These are phyloP conservation scores for Paramecium caudatum DNA, from an alignment of 73 alveolate genomes.

Conservation along the genomic window DNA sequence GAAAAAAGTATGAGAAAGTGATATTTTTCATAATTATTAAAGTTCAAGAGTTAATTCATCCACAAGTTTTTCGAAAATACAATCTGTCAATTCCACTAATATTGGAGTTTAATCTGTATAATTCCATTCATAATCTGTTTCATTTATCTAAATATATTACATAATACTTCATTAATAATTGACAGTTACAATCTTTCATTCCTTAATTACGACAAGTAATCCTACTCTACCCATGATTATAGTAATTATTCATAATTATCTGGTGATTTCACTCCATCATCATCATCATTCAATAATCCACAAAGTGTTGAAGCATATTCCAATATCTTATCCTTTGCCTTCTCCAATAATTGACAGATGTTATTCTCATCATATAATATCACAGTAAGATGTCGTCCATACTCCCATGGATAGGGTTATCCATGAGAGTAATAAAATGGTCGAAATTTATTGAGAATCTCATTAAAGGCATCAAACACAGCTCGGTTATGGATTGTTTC, in stretches of 20 bases:
- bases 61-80: conserved; percentile 61
- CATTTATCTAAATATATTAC: background rate
- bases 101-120: conserved; percentile 45
- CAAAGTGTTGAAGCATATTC: conserved; percentile 69
- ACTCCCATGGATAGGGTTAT: conserved; percentile 73
- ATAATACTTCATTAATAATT: conserved; percentile 48
- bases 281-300: conserved; percentile 58
- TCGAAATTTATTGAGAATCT: conserved; percentile 80
- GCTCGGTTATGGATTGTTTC: conserved; percentile 83
- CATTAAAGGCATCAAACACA: conserved; percentile 86
- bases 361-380: conserved; percentile 24
- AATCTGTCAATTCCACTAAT: conserved; percentile 66
- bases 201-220: conserved; percentile 61
- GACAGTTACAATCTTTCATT: conserved; percentile 56
- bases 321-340: conserved; percentile 47
- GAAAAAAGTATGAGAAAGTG: conserved; percentile 27
- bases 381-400: background rate
- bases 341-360: conserved; percentile 38
- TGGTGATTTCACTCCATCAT: conserved; percentile 33
- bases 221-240: conserved; percentile 1
- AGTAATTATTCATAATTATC: conserved; percentile 30
- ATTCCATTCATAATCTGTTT: conserved; percentile 54
- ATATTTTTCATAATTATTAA: background rate
- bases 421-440: conserved; percentile 79
- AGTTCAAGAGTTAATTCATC: conserved; percentile 55